Conservation (phyloP, 441 rosid species). For the Corymbia citriodora region DNA sequence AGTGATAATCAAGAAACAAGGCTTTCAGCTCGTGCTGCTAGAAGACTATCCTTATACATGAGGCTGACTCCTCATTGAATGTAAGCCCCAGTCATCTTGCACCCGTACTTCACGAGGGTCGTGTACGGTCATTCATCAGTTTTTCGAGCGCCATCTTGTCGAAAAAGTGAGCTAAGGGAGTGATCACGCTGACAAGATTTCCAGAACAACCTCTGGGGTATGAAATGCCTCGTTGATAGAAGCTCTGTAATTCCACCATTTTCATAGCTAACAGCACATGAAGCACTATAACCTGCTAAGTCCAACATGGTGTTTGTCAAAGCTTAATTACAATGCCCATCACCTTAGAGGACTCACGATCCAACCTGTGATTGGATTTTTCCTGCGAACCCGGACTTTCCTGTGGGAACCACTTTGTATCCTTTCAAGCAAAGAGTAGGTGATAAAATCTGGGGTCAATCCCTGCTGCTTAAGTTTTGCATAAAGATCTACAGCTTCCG, state of each 20-base stretch:
- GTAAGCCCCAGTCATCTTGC: not conserved
- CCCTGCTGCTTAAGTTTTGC: conserved; percentile 78
- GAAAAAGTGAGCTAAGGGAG: not conserved
- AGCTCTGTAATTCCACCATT: not conserved
- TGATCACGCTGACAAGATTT: not conserved
- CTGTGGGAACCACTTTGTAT: conserved; percentile 71
- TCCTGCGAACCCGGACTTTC: conserved; percentile 58
- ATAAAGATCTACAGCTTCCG: conserved; percentile 85
- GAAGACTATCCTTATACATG: not conserved
- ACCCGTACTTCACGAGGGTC: not conserved
- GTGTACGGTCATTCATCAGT: not conserved
- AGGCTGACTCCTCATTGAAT: not conserved
- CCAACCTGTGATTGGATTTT: conserved; percentile 93
- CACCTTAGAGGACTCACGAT: conserved; percentile 74
- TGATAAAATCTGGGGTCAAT: conserved; percentile 79
- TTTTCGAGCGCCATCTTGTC: not conserved
- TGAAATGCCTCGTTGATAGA: not conserved
- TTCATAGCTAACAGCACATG: not conserved
- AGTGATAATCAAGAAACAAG: not conserved
- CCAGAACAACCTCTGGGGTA: not conserved
- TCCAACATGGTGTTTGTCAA: not conserved
- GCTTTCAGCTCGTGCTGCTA: not conserved
- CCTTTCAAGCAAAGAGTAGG: conserved; percentile 71
- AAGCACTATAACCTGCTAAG: not conserved
- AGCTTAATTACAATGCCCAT: not conserved